Evolutionary conservation across 148 eudicot species (phyloP), one percentile per base, ranked within the genome.

Genomic region (Salicornia ramosissima): DNA sequence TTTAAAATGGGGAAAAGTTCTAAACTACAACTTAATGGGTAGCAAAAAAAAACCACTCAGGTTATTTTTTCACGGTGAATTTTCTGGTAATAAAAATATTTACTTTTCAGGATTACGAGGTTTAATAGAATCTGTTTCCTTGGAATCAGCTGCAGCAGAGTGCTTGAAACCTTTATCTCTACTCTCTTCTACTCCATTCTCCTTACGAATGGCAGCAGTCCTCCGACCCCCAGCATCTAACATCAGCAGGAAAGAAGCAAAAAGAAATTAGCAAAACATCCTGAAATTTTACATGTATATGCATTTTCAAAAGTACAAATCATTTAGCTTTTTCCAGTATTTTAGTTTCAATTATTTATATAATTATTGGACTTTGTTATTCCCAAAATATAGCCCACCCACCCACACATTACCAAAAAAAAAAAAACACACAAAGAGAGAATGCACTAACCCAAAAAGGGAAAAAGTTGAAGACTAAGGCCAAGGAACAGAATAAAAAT

Each of bases 151-250:
- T 30, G 12, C 36, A 30, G 57, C 57, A 22, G 80, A 71, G 39
- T 75, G 69, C 62, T 70, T 77, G 46, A 63, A 75, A 77, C 72
- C 77, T 71, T 64, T 79, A 71, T 73, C 83, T 58, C 50, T 65
- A 24, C 26, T 61, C 29, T 73, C 77, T 65, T 4, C 76, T 19
- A 63, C 78, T 59, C 84, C 91, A 83, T 89, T 83, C 73, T 86
- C 90, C 74, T 73, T 82, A 55, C 78, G 77, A 36, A 60, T 77
- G 67, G 70, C 66, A 29, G 31, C 68, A 71, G 62, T 77, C 81
- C 82, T 80, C 79, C 82, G 81, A 55, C 80, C 78, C 60, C 83
- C 82, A 73, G 70, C 79, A 80, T 84, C 90, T 84, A 69, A 25
- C 22, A 79, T 55, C 34, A 63, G 58, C 26, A 69, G 36, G 25